A percentile compares a stretch with the other conserved stretches of the same genome.
These are phyloP conservation scores for Waltiozyma sp. DNA, from an alignment of 1,139 yeast genomes.

Conservation along the genomic window DNA sequence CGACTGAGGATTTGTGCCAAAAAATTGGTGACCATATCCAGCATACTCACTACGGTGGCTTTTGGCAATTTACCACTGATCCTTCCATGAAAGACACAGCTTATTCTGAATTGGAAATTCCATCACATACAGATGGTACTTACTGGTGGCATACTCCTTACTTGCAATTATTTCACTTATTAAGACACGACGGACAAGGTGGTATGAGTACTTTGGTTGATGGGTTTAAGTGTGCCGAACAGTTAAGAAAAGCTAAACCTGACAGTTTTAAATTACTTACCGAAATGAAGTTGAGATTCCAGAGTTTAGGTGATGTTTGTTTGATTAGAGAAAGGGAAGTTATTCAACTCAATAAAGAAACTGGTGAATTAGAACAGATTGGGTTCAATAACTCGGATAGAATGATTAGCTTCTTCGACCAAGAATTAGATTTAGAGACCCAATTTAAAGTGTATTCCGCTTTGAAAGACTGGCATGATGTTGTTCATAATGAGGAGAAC, in stretches of 20 bases:
- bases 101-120: constrained; percentile 58
- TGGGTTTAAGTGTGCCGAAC: constrained; percentile 52
- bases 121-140: constrained; percentile 68
- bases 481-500: constrained; percentile 40
- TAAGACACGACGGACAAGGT: constrained; percentile 53
- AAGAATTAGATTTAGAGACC: constrained; percentile 21
- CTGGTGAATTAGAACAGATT: constrained; percentile 50
- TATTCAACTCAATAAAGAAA: constrained; percentile 38
- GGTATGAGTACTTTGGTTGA: constrained; percentile 66
- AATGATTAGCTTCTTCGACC: constrained; percentile 41
- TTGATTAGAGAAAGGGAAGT: constrained; percentile 55
- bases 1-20: constrained; percentile 49
- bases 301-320: constrained; percentile 68
- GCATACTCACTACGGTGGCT: constrained; percentile 72
- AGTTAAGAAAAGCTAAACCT: constrained; percentile 37
- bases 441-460: constrained; percentile 52
- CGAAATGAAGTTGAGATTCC: constrained; percentile 52
- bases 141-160: constrained; percentile 76
- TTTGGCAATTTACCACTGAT: constrained; percentile 75
- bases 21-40: constrained; percentile 48
- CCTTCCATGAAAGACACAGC: constrained; percentile 66
- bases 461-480: constrained; percentile 43
- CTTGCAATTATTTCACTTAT: constrained; percentile 57
- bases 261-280: constrained; percentile 45
- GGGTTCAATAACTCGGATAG: constrained; percentile 74